A percentile compares a stretch with the other conserved stretches of the same genome.
phyloP scores from a whole-genome alignment of 345 rosid species.

The Syzygium jambos region DNA sequence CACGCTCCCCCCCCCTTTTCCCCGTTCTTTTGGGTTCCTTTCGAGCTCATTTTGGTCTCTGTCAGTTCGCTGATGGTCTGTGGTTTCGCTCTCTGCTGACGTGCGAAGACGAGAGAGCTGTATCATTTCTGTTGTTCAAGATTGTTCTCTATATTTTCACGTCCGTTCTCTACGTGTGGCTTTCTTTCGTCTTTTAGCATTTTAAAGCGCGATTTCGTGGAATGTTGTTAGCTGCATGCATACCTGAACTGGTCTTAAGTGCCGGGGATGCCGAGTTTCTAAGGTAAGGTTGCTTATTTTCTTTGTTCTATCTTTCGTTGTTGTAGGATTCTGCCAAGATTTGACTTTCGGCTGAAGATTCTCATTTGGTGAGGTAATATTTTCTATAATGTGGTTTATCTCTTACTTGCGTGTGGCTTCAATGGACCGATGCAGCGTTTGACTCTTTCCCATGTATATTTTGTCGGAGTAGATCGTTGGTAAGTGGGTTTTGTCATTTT shows the following conservation, averaged over 20 bases:
- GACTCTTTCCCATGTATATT: background rate
- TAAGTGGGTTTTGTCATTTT: background rate
- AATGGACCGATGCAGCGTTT: background rate
- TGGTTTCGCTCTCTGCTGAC: background rate
- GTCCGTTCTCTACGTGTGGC: background rate
- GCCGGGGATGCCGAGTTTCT: background rate
- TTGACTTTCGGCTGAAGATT: background rate
- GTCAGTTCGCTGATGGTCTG: background rate
- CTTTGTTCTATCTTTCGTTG: background rate
- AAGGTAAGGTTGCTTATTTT: background rate
- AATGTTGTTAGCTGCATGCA: background rate
- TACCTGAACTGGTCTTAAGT: background rate
- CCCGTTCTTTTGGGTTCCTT: background rate
- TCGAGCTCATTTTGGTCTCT: background rate
- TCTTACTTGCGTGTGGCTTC: background rate
- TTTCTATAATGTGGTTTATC: background rate
- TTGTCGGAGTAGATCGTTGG: background rate
- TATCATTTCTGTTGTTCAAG: background rate
- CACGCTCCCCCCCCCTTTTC: no score
- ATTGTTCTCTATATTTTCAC: background rate
- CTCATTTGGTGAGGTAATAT: background rate
- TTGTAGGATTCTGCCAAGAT: background rate
- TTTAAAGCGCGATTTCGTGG: background rate
- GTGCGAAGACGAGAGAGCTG: background rate
- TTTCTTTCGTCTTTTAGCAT: background rate